Evolutionary conservation across 2,329 filamentous ascomycete genomes (phyloP).

Genomic region (Pochonia chlamydosporia): DNA sequence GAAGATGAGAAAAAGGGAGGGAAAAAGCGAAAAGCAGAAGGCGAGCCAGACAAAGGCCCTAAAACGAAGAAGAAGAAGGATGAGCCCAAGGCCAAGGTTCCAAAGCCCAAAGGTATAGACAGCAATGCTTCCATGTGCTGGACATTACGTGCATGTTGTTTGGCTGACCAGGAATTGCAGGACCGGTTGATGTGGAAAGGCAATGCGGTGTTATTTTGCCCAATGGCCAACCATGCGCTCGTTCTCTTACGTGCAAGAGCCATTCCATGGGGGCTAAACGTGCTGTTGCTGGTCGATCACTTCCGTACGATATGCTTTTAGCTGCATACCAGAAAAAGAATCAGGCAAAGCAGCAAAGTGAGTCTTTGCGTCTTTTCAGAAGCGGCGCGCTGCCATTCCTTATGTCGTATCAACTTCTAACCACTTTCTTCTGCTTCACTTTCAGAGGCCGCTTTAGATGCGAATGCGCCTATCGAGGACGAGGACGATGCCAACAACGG

Average conservation of each 20-base stretch:
- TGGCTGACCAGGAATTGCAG: conserved; percentile 24
- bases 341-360: conserved; percentile 94
- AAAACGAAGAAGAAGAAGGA: conserved; percentile 96
- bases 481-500: conserved; percentile 74
- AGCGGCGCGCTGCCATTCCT: no score
- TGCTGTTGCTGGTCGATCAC: conserved; percentile 75
- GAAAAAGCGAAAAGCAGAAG: conserved; percentile 74
- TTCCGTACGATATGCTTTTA: conserved; percentile 89
- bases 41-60: conserved; percentile 71
- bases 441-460: conserved; percentile 86
- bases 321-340: conserved; percentile 95
- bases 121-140: neutral
- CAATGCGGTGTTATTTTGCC: conserved; percentile 85
- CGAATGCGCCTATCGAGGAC: conserved; percentile 84
- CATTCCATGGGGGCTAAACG: conserved; percentile 94
- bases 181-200: conserved; percentile 87
- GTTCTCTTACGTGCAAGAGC: conserved; percentile 88
- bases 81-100: conserved; percentile 74
- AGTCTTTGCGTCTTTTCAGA: conserved; percentile 26
- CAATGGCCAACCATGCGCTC: conserved; percentile 80
- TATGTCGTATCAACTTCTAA: conserved; percentile 1
- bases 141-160: neutral
- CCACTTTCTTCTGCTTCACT: conserved; percentile 5
- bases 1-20: conserved; percentile 57
- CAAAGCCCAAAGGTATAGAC: conserved; percentile 70